Percentiles rank a stretch among this genome's conserved stretches.
Evolutionary conservation across 805 yeast genomes (phyloP).

Genomic region (Wickerhamomyces subpelliculosus): DNA sequence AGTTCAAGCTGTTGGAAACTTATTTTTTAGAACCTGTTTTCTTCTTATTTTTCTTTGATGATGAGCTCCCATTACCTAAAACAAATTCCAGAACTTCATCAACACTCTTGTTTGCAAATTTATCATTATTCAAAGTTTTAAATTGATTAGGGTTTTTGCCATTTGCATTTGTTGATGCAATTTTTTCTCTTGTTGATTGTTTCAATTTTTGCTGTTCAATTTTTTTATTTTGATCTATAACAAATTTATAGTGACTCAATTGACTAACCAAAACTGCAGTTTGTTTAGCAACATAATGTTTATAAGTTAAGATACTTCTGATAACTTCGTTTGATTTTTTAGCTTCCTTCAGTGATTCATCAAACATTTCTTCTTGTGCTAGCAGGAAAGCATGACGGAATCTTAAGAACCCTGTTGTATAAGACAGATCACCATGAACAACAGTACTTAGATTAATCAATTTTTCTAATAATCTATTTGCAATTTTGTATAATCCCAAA

Average conservation of each 20-base stretch:
- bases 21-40: too few species aligned
- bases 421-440: slow-evolving; percentile 51
- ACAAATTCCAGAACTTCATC: slow-evolving; percentile 70
- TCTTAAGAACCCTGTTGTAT: slow-evolving; percentile 55
- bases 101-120: too few species aligned
- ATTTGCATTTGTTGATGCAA: slow-evolving; percentile 21
- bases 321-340: slow-evolving; percentile 56
- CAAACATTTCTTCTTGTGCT: too few species aligned
- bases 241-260: slow-evolving; percentile 42
- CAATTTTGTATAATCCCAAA: slow-evolving; percentile 37
- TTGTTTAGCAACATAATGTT: slow-evolving; percentile 61
- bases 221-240: slow-evolving; percentile 33
- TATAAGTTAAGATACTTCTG: slow-evolving; percentile 54
- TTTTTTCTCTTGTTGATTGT: neutral
- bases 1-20: too few species aligned
- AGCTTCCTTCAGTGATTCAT: slow-evolving; percentile 49
- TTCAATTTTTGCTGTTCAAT: slow-evolving; percentile 28
- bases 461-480: slow-evolving; percentile 45
- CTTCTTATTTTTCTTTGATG: slow-evolving; percentile 18
- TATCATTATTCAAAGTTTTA: slow-evolving; percentile 45
- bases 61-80: slow-evolving; percentile 43
- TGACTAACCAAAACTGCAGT: slow-evolving; percentile 57
- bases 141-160: slow-evolving; percentile 15
- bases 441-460: slow-evolving; percentile 45
- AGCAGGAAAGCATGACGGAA: slow-evolving; percentile 63